Evolutionary conservation across 176 grass and related monocot species (phyloP).

Genomic region (Cymbopogon citratus): DNA sequence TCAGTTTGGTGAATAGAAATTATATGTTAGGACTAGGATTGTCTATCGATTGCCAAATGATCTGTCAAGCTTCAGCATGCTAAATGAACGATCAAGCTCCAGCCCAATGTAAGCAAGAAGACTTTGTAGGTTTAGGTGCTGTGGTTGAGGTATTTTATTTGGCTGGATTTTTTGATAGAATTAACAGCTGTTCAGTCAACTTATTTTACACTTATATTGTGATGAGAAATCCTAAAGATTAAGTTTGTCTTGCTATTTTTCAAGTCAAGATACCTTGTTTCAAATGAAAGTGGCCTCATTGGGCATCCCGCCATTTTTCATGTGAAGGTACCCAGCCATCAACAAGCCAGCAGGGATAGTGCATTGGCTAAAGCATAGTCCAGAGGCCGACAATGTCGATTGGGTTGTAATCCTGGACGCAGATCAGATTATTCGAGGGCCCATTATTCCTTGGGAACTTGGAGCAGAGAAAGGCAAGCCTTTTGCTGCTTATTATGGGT

Average conservation of each 20-base stretch:
- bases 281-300: not conserved
- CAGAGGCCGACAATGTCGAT: conserved; percentile 79
- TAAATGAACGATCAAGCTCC: not conserved
- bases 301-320: not conserved
- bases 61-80: not conserved
- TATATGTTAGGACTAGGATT: not conserved
- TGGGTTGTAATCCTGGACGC: conserved; percentile 94
- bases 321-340: conserved; percentile 85
- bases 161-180: not conserved
- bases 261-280: not conserved
- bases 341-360: conserved; percentile 92
- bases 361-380: conserved; percentile 87
- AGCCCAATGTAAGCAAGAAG: not conserved
- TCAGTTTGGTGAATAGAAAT: not conserved
- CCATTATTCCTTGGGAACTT: conserved; percentile 87
- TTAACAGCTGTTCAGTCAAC: not conserved
- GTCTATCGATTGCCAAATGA: not conserved
- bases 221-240: not conserved
- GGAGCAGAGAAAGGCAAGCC: conserved; percentile 89
- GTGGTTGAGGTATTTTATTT: not conserved
- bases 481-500: conserved; percentile 93
- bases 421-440: conserved; percentile 85
- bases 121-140: not conserved
- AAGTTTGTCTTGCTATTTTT: not conserved
- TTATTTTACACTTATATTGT: not conserved